These are phyloP conservation scores for Candida rishiriensis DNA, from an alignment of 805 yeast genomes.

Conservation along the genomic window DNA sequence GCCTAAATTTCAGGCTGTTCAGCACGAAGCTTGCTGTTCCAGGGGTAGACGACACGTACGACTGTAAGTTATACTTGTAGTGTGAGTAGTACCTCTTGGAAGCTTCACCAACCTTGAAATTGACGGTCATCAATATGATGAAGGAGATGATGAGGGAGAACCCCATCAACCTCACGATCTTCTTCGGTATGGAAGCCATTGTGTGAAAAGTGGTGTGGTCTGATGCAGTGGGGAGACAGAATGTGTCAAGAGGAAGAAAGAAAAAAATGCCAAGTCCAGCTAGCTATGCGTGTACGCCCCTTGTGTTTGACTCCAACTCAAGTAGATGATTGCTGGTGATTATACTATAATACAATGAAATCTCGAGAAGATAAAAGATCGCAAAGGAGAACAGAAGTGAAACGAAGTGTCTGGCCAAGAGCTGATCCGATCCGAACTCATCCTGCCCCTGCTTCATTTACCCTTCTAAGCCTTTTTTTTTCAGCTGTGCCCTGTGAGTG, in stretches of 20 bases:
- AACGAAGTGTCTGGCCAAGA: too few relatives aligned
- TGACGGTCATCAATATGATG: conserved; percentile 6
- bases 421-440: too few relatives aligned
- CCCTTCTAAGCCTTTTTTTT: too few relatives aligned
- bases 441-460: too few relatives aligned
- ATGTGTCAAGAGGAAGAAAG: background rate
- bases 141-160: conserved; percentile 5
- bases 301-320: too few relatives aligned
- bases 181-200: conserved; percentile 10
- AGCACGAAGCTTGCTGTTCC: background rate
- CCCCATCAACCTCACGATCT: conserved; percentile 7
- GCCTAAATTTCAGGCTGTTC: conserved; percentile 13
- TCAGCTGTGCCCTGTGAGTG: too few relatives aligned
- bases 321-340: too few relatives aligned
- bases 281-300: too few relatives aligned
- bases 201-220: background rate
- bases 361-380: too few relatives aligned
- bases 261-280: too few relatives aligned
- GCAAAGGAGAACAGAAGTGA: too few relatives aligned
- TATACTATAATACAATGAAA: too few relatives aligned
- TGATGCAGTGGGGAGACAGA: background rate
- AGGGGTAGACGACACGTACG: background rate
- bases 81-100: background rate
- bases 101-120: background rate
- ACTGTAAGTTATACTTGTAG: background rate